Conservation (phyloP, 1,284 basidiomycete genomes). For the Ustanciosporium gigantosporum region DNA sequence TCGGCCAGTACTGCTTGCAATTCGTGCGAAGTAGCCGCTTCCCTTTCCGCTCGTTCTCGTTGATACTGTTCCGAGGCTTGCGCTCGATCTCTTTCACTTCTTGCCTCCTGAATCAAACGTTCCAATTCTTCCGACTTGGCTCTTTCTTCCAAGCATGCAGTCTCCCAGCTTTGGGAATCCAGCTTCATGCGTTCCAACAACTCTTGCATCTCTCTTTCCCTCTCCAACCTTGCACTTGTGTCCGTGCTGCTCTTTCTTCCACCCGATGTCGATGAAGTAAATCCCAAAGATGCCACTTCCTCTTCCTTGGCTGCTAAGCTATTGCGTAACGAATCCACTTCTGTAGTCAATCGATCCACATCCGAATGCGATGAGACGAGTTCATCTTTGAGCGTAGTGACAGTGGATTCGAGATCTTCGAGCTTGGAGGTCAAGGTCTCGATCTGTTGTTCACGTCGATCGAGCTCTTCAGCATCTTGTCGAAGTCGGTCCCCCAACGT, state of each 20-base stretch:
- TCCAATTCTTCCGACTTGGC: constrained; percentile 63
- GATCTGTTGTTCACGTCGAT: constrained; percentile 55
- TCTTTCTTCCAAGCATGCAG: constrained; percentile 33
- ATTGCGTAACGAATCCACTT: constrained; percentile 33
- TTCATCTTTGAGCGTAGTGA: constrained; percentile 25
- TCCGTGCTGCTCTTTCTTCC: constrained; percentile 1
- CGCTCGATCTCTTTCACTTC: constrained; percentile 59
- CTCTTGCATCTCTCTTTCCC: constrained; percentile 43
- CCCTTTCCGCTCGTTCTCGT: constrained; percentile 69
- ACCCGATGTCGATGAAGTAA: not conserved
- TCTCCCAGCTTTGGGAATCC: constrained; percentile 38
- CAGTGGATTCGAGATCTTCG: not conserved
- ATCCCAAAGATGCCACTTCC: not conserved
- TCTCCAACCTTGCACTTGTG: not conserved
- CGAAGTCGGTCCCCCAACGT: constrained; percentile 90
- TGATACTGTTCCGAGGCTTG: constrained; percentile 62
- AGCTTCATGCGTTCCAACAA: constrained; percentile 38
- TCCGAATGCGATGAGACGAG: constrained; percentile 39
- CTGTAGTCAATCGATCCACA: constrained; percentile 21
- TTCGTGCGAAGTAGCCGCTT: constrained; percentile 77
- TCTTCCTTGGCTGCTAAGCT: not conserved
- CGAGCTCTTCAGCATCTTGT: constrained; percentile 75
- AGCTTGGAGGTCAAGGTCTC: constrained; percentile 36
- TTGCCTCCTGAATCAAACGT: constrained; percentile 69
- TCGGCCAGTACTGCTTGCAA: constrained; percentile 90